These are phyloP conservation scores for Jaltomata sinuosa DNA, from an alignment of 257 asterid genomes.

Conservation along the genomic window DNA sequence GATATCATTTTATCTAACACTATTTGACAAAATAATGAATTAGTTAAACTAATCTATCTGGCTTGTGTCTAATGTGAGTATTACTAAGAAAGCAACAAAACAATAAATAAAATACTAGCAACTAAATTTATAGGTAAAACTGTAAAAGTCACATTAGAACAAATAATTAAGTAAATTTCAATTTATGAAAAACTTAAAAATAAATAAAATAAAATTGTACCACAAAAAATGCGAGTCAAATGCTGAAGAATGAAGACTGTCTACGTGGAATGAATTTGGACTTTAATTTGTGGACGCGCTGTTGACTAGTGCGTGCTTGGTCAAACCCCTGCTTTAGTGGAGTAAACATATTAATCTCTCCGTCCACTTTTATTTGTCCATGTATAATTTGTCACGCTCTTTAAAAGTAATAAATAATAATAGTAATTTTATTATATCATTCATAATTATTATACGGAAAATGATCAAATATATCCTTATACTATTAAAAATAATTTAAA, in stretches of 20 bases:
- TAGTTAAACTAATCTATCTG: background rate
- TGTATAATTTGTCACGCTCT: no score
- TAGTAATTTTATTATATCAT: no score
- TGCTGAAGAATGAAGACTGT: background rate
- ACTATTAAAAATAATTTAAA: no score
- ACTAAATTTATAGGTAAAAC: background rate
- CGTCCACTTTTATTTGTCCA: no score
- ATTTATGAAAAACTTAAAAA: background rate
- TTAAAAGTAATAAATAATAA: no score
- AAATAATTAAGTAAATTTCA: background rate
- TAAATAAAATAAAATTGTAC: background rate
- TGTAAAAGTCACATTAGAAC: background rate
- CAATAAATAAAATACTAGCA: no score
- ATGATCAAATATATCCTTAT: no score
- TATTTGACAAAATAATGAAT: background rate
- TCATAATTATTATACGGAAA: no score
- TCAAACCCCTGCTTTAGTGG: background rate
- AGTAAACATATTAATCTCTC: no score
- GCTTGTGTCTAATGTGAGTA: background rate
- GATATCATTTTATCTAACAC: background rate
- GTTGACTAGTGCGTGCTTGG: background rate
- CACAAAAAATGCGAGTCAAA: background rate
- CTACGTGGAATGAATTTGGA: background rate
- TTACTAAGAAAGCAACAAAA: background rate
- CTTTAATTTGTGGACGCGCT: background rate